Evolutionary conservation across 129 eudicot species (phyloP).

Genomic region (Escallonia herrerae): DNA sequence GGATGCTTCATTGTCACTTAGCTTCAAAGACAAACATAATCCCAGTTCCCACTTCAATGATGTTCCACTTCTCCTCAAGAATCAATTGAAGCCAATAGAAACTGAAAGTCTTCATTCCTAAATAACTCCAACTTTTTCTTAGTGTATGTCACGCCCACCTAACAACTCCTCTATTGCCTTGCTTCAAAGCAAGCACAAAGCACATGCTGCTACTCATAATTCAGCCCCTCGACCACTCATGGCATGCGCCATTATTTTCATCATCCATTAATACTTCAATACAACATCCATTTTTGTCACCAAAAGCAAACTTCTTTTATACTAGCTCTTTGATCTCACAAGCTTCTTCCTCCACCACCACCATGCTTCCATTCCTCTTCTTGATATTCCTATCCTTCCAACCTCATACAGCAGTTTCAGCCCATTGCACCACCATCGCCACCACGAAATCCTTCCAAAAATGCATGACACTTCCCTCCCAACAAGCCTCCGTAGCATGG

Average conservation of each 20-base stretch:
- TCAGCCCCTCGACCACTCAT: slow-evolving; percentile 15
- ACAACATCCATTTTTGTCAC: not conserved
- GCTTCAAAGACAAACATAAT: slow-evolving; percentile 23
- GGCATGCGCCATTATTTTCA: slow-evolving; percentile 12
- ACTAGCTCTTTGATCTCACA: slow-evolving; percentile 5
- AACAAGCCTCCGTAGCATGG: slow-evolving; percentile 93
- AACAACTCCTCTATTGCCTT: slow-evolving; percentile 29
- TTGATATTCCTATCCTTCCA: slow-evolving; percentile 26
- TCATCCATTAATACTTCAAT: slow-evolving; percentile 9
- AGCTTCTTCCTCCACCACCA: slow-evolving; percentile 6
- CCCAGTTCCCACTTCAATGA: not conserved
- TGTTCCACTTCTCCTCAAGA: not conserved
- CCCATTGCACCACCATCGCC: slow-evolving; percentile 63
- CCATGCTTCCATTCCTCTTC: slow-evolving; percentile 25
- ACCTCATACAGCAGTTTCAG: slow-evolving; percentile 23
- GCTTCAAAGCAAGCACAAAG: slow-evolving; percentile 58
- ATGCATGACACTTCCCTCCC: slow-evolving; percentile 81
- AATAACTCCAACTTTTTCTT: too few species aligned
- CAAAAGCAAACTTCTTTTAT: not conserved
- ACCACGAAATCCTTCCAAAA: slow-evolving; percentile 52
- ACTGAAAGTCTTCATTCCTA: slow-evolving; percentile 12
- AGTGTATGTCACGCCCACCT: slow-evolving; percentile 16
- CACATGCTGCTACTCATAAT: slow-evolving; percentile 29
- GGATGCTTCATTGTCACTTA: slow-evolving; percentile 1
- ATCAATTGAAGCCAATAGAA: not conserved